Conservation (phyloP, 78 protist genomes). For the Pigoraptor vietnamica region DNA sequence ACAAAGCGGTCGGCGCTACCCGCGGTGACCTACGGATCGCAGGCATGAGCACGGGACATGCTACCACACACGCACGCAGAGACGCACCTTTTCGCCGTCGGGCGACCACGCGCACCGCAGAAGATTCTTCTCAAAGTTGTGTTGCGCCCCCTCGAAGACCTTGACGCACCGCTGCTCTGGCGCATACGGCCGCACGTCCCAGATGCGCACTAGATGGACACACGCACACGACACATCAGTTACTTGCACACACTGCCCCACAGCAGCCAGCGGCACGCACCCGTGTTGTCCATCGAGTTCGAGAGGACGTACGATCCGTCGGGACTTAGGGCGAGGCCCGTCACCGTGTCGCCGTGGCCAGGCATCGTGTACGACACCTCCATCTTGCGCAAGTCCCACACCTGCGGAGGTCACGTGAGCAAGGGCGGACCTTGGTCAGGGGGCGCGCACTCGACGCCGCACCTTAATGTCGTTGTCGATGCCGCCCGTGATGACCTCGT, state of each 20-base stretch:
- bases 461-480: constrained; percentile 66
- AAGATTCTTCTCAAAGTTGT: constrained; percentile 66
- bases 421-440: not conserved
- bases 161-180: not conserved
- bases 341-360: constrained; percentile 77
- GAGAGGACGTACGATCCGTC: constrained; percentile 56
- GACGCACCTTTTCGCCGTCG: constrained; percentile 33
- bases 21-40: constrained; percentile 16
- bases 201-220: constrained; percentile 20
- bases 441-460: not conserved
- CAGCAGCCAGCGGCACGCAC: constrained; percentile 2
- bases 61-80: not conserved
- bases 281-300: constrained; percentile 79
- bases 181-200: constrained; percentile 35
- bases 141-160: constrained; percentile 25
- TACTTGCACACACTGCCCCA: too few species aligned
- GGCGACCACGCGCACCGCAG: constrained; percentile 71
- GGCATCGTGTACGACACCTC: constrained; percentile 12
- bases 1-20: constrained; percentile 73
- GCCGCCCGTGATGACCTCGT: constrained; percentile 58
- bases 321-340: constrained; percentile 53
- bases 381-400: constrained; percentile 62
- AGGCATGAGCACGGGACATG: not conserved
- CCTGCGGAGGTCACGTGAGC: not conserved
- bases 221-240: too few species aligned